Evolutionary conservation across 1,284 basidiomycete genomes (phyloP).

Genomic region (Pseudozyma pruni): DNA sequence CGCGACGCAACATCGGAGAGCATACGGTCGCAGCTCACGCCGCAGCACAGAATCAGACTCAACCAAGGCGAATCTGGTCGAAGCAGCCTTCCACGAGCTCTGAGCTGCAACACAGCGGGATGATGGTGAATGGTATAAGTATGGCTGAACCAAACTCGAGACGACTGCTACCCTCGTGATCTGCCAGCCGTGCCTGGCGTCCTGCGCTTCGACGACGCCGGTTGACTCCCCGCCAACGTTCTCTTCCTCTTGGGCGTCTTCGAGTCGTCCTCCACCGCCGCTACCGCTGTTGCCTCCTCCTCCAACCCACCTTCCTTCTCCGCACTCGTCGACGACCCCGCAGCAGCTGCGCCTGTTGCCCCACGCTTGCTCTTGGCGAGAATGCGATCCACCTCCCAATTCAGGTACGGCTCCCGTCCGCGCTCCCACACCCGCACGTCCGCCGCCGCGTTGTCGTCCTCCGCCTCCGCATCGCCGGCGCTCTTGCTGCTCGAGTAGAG

Average conservation of each 20-base stretch:
- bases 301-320: background rate
- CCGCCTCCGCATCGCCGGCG: constrained; percentile 5
- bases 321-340: background rate
- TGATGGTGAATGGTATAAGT: too few relatives aligned
- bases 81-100: too few relatives aligned
- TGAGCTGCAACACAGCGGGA: too few relatives aligned
- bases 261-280: constrained; percentile 10
- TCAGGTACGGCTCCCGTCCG: constrained; percentile 58
- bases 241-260: constrained; percentile 43
- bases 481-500: constrained; percentile 24
- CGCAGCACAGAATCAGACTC: too few relatives aligned
- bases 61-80: too few relatives aligned
- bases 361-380: constrained; percentile 44
- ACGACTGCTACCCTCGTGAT: constrained; percentile 2
- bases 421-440: constrained; percentile 49
- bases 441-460: constrained; percentile 21
- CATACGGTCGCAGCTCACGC: too few relatives aligned
- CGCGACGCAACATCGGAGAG: too few relatives aligned
- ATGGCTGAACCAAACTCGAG: too few relatives aligned
- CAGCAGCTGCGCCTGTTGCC: background rate
- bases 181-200: constrained; percentile 28
- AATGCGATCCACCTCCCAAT: constrained; percentile 61
- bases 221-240: constrained; percentile 8
- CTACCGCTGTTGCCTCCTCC: constrained; percentile 4
- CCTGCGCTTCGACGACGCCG: constrained; percentile 28